These are phyloP conservation scores for Globisporangium camurandrum DNA, from an alignment of 352 stramenopile species.

Conservation along the genomic window DNA sequence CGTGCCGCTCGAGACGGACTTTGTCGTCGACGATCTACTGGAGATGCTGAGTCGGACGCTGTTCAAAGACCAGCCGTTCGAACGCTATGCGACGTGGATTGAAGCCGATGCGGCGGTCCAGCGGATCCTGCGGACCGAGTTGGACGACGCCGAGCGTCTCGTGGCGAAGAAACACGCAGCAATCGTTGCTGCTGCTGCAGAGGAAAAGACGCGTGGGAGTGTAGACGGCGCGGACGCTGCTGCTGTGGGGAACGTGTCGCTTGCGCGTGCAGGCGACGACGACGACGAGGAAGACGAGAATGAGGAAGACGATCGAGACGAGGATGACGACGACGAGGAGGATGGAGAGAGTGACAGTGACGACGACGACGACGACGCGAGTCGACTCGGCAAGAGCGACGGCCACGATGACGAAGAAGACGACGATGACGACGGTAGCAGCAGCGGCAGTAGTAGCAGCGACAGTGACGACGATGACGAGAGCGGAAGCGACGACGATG, in stretches of 20 bases:
- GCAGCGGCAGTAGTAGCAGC: no score
- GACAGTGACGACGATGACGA: slow-evolving; percentile 63
- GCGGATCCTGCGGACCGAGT: slow-evolving; percentile 46
- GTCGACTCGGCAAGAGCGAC: no score
- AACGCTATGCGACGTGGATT: slow-evolving; percentile 69
- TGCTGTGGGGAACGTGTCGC: slow-evolving; percentile 21
- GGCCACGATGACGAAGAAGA: slow-evolving; percentile 47
- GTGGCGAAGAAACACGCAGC: slow-evolving; percentile 50
- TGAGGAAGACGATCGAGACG: slow-evolving; percentile 46
- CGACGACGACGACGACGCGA: slow-evolving; percentile 19
- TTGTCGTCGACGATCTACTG: slow-evolving; percentile 81
- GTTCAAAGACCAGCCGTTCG: slow-evolving; percentile 69
- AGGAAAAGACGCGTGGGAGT: slow-evolving; percentile 7
- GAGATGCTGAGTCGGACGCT: slow-evolving; percentile 45
- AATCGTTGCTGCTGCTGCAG: slow-evolving; percentile 13
- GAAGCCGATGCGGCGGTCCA: slow-evolving; percentile 55
- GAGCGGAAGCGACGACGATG: slow-evolving; percentile 47
- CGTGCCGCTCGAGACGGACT: slow-evolving; percentile 93
- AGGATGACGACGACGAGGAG: slow-evolving; percentile 53
- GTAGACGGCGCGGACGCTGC: slow-evolving; percentile 13
- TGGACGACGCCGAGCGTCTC: slow-evolving; percentile 60
- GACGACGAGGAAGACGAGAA: slow-evolving; percentile 49
- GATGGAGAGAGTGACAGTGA: slow-evolving; percentile 29
- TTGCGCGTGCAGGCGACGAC: slow-evolving; percentile 26
- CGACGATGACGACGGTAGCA: slow-evolving; percentile 73